Evolutionary conservation across 108 stramenopile genomes (phyloP), one percentile per base, ranked within the genome.

Genomic region (Nitzschia palea): DNA sequence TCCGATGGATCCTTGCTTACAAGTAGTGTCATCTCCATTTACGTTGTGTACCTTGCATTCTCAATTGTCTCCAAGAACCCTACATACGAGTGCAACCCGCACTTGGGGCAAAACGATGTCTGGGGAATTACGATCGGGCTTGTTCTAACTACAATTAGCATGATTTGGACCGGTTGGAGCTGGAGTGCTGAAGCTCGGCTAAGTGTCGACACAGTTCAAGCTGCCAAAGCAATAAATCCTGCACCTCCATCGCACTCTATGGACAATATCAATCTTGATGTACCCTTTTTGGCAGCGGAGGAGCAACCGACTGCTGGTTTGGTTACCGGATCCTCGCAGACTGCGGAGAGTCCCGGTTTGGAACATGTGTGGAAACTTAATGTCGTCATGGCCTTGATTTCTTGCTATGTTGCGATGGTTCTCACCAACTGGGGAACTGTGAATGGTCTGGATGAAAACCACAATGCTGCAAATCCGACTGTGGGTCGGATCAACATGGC

Each of bases 371-470:
- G 95, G 95, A 94, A 94, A 71, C 82, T 97, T 45, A 97, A 97
- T 67, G 78, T 90, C 25, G 88, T 95, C 34, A 52, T 94, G 72
- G 77, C 88, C 0, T 67, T 94, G 44, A 82, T 94, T 1, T 71
- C 69, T 50, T 94, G 93, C 73, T 94, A 81, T 73, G 82, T 88
- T 31, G 95, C 93, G 47, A 95, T 95, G 93, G 86, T 84, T n/a
- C 74, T 97, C 50, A 96, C 97, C 3, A 89, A 86, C 56, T 97
- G 97, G 97, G 95, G 95, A 42, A 85, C 88, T 25, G 63, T 93
- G 3, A 72, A 77, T 23, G 84, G 68, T n/a, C 70, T 86, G 25
- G 71, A 51, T 17, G 71, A 80, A 37, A 63, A 68, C 34, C 83
- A 87, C 53, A 85, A 70, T 22, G 87, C 86, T 35, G 88, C 89